phyloP scores from a whole-genome alignment of 2,329 filamentous ascomycete genomes.

The Byssochlamys sp. region DNA sequence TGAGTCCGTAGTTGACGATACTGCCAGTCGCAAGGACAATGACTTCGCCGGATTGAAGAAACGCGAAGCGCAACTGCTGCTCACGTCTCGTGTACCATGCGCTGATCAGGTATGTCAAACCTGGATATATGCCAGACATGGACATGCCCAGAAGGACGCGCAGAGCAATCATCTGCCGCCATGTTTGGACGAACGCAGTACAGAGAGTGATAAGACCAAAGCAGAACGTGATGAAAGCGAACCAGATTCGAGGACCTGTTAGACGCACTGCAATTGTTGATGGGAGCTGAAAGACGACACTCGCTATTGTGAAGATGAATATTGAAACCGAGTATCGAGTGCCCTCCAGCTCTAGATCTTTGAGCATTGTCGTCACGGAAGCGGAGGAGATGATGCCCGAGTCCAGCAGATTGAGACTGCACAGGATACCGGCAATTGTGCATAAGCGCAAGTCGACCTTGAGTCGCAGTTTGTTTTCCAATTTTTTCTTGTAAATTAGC shows the following conservation, averaged over 20 bases:
- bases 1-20: conserved; percentile 61
- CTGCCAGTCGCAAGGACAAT: conserved; percentile 55
- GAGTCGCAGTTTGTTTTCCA: conserved; percentile 44
- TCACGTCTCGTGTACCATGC: conserved; percentile 56
- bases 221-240: conserved; percentile 48
- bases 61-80: conserved; percentile 57
- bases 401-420: conserved; percentile 60
- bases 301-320: conserved; percentile 62
- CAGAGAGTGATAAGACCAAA: conserved; percentile 59
- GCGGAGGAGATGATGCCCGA: conserved; percentile 61
- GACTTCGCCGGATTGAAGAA: conserved; percentile 56
- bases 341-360: conserved; percentile 54
- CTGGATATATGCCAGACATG: conserved; percentile 43
- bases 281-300: conserved; percentile 59
- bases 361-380: conserved; percentile 58
- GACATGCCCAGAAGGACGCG: conserved; percentile 56
- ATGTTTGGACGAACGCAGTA: conserved; percentile 58
- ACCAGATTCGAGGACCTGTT: conserved; percentile 56
- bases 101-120: conserved; percentile 39
- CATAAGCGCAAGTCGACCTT: conserved; percentile 61
- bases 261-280: conserved; percentile 57
- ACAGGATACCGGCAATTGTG: conserved; percentile 61
- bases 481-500: conserved; percentile 11
- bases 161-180: conserved; percentile 60
- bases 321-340: conserved; percentile 61